These are phyloP conservation scores for Cordyceps fumosorosea DNA, from an alignment of 2,329 filamentous ascomycete genomes.

Conservation along the genomic window DNA sequence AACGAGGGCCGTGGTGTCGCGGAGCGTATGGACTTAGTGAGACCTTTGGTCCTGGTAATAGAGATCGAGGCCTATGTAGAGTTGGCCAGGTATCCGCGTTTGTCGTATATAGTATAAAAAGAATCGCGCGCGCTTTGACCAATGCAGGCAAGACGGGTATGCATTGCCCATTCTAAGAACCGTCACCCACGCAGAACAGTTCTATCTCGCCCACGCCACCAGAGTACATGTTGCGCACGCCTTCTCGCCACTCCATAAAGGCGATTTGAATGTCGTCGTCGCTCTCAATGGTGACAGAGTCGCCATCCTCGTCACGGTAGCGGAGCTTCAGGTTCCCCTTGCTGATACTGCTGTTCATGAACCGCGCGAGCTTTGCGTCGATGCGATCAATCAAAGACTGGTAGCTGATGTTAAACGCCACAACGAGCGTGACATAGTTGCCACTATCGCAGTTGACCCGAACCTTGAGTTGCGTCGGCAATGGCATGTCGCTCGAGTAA, in stretches of 20 bases:
- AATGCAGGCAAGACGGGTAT: background rate
- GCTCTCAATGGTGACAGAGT: conserved; percentile 87
- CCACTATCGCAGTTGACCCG: conserved; percentile 83
- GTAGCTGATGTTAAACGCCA: conserved; percentile 90
- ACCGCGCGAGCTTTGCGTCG: conserved; percentile 85
- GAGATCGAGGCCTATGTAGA: background rate
- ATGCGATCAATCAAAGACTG: conserved; percentile 91
- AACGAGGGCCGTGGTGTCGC: background rate
- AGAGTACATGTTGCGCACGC: conserved; percentile 46
- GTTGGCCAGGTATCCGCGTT: background rate
- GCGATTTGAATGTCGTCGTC: conserved; percentile 96
- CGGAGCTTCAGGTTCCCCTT: conserved; percentile 78
- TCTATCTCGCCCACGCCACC: conserved; percentile 85
- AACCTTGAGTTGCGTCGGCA: conserved; percentile 79
- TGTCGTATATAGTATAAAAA: background rate
- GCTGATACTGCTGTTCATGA: conserved; percentile 77
- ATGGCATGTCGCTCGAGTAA: conserved; percentile 42
- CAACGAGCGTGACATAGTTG: conserved; percentile 92
- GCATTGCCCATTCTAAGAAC: conserved; percentile 16
- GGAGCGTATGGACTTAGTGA: background rate
- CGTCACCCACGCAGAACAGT: conserved; percentile 65
- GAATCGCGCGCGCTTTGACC: background rate
- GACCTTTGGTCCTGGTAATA: background rate
- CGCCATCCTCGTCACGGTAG: conserved; percentile 87
- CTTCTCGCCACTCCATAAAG: conserved; percentile 89